Base-by-base conservation (phyloP, 1,284 basidiomycete species). In the Vanrija humicola region DNA sequence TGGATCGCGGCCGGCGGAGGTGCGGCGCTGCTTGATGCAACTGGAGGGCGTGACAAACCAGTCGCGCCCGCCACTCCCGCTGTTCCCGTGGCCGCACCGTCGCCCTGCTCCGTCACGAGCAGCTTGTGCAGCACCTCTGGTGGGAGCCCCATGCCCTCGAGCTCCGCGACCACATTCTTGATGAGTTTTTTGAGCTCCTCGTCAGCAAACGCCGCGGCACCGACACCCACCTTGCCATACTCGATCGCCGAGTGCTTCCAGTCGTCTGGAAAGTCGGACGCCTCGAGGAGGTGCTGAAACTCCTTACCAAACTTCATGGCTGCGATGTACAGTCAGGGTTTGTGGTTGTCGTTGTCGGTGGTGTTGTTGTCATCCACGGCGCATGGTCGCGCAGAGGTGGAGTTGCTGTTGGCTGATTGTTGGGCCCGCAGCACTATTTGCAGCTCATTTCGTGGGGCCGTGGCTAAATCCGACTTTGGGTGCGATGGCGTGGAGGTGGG, bases 181-280 rank as follows among this genome's bases (percentile, higher is more conserved):
- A 98, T 92, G 50, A 96, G 81, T 68, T 91, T 93, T 77, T 98
- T 97, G 62, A 98, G 85, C 87, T 92, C 5, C 68, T 14, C 18
- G 50, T 60, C 38, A 52, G 59, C 50, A 10, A 45, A 39, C 43
- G 40, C 7, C 14, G 43, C 5, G 28, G 1, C 29, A 15, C 16
- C 29, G 45, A 6, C 19, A 28, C 9, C 63, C 54, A 89, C 89
- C 79, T 87, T 84, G 44, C 89, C 82, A 72, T 97, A 97, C 68
- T 94, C 87, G 55, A 97, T 88, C 0, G 89, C 87, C 23, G 86
- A 81, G 62, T 71, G 67, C 53, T 70, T 73, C 77, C 75, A 77
- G 47, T 78, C 75, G n/a, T 68, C 63, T 3, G 77, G 77, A 49
- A 78, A 75, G 19, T 69, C 64, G 5, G 73, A 70, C n/a, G 68